phyloP scores from a whole-genome alignment of 441 rosid genomes.

The Sinapis alba region DNA sequence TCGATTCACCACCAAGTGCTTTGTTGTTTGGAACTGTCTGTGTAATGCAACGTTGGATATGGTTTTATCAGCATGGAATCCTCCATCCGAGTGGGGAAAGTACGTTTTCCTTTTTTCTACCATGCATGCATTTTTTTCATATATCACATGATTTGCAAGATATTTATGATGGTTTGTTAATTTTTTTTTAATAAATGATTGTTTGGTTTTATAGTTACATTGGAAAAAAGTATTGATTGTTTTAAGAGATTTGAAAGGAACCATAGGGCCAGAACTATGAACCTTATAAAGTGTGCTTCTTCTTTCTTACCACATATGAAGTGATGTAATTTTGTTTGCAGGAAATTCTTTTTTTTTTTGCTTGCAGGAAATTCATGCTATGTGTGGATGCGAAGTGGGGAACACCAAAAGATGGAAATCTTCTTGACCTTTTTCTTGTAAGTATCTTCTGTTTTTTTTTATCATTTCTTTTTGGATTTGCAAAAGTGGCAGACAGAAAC shows the following conservation, averaged over 20 bases:
- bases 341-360: too few species aligned
- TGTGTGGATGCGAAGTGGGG: constrained; percentile 94
- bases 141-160: background rate
- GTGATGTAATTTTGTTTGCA: constrained; percentile 40
- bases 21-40: constrained; percentile 83
- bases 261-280: background rate
- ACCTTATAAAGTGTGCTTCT: background rate
- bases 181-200: background rate
- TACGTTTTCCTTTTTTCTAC: constrained; percentile 41
- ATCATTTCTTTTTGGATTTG: background rate
- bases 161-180: constrained; percentile 6
- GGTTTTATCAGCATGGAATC: constrained; percentile 93
- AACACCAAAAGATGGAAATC: constrained; percentile 77
- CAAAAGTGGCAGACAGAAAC: background rate
- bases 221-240: constrained; percentile 7
- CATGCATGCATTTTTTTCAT: background rate
- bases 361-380: constrained; percentile 80
- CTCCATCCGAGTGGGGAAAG: constrained; percentile 98
- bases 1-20: constrained; percentile 70
- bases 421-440: constrained; percentile 87
- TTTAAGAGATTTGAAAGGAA: background rate
- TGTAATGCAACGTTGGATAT: constrained; percentile 78
- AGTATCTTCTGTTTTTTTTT: constrained; percentile 4
- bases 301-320: background rate
- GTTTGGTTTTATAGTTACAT: background rate